Evolutionary conservation across 768 basidiomycete species (phyloP).

Genomic region (Tulasnella sp.): DNA sequence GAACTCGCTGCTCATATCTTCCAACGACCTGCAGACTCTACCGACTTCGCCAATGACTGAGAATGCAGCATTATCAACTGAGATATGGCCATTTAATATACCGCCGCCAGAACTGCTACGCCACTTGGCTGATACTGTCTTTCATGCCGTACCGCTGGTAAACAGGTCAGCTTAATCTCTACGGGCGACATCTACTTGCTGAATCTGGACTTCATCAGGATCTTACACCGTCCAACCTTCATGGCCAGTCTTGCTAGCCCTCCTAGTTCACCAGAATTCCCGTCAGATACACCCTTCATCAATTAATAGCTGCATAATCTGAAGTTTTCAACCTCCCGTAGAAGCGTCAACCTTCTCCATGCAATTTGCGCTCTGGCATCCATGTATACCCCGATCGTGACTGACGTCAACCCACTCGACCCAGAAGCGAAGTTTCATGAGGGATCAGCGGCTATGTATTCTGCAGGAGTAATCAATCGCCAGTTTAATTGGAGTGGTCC

Average conservation of each 20-base stretch:
- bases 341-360: slow-evolving; percentile 5
- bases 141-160: slow-evolving; percentile 8
- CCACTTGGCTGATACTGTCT: slow-evolving; percentile 17
- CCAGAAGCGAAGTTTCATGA: background rate
- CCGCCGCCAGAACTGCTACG: slow-evolving; percentile 11
- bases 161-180: too few species aligned
- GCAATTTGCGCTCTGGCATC: slow-evolving; percentile 14
- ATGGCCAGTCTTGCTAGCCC: background rate
- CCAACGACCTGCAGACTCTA: too few species aligned
- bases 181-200: too few species aligned
- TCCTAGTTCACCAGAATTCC: slow-evolving; percentile 8
- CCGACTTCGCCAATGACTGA: too few species aligned
- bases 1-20: too few species aligned
- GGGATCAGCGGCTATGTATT: background rate
- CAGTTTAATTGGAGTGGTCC: background rate
- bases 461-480: slow-evolving; percentile 3
- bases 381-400: slow-evolving; percentile 3
- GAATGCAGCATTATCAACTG: too few species aligned
- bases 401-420: background rate
- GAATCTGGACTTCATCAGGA: background rate
- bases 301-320: background rate
- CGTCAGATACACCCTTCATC: background rate
- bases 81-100: slow-evolving; percentile 6
- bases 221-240: slow-evolving; percentile 13
- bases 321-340: background rate